Percentiles rank a stretch among this genome's conserved stretches.
These are phyloP conservation scores for Cladorrhinum samala DNA, from an alignment of 495 filamentous ascomycete genomes.

Conservation along the genomic window DNA sequence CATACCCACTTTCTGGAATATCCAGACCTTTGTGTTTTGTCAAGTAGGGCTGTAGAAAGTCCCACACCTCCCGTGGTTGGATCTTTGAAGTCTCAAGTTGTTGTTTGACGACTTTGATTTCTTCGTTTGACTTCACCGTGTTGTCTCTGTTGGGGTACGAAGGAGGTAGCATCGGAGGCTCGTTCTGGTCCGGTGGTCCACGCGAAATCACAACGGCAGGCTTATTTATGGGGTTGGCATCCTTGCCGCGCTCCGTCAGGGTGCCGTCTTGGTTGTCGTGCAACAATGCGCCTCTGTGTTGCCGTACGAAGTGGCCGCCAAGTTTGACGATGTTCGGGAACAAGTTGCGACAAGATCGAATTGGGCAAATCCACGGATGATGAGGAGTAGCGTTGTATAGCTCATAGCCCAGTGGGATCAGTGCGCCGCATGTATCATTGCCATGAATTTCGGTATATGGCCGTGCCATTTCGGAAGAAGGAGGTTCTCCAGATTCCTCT, in stretches of 20 bases:
- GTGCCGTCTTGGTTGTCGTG: conserved; percentile 37
- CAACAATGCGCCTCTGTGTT: conserved; percentile 19
- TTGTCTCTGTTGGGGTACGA: neutral
- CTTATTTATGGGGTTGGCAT: conserved; percentile 3
- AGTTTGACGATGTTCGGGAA: neutral
- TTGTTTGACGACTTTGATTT: too few species aligned
- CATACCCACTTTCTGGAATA: conserved; percentile 9
- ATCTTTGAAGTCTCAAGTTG: neutral
- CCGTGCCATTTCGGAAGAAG: too few species aligned
- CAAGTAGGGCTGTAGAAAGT: conserved; percentile 17
- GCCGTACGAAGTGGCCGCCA: conserved; percentile 5
- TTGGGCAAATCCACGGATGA: neutral
- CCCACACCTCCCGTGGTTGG: conserved; percentile 12
- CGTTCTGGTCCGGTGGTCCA: neutral
- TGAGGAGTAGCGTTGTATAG: neutral
- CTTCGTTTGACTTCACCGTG: neutral
- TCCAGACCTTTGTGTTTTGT: conserved; percentile 10
- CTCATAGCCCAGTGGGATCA: neutral
- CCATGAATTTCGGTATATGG: too few species aligned
- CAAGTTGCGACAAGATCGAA: neutral
- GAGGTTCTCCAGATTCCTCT: too few species aligned
- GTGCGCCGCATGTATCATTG: neutral
- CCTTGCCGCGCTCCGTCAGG: conserved; percentile 17
- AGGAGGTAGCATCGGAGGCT: neutral
- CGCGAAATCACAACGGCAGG: conserved; percentile 18